phyloP scores from a whole-genome alignment of 164 flowering plant species.

The Aristolochia contorta region DNA sequence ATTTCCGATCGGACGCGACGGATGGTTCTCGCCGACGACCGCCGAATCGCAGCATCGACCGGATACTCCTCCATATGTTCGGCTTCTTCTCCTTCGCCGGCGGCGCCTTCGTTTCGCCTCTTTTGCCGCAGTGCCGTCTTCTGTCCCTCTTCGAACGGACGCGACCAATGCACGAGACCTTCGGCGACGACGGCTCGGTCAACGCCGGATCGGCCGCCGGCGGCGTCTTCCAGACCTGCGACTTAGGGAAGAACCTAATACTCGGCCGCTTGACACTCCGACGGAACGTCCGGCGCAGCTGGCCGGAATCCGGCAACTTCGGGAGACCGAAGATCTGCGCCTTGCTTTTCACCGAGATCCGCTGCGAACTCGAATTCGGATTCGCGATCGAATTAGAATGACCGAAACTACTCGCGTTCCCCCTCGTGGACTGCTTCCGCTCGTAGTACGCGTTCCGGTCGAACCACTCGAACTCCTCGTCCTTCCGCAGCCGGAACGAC shows the following conservation, averaged over 20 bases:
- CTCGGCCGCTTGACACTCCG: slow-evolving; percentile 8
- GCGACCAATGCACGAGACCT: slow-evolving; percentile 31
- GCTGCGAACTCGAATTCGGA: slow-evolving; percentile 10
- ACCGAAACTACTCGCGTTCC: neutral
- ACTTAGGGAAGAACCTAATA: slow-evolving; percentile 13
- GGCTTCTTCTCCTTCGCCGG: neutral
- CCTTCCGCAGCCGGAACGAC: slow-evolving; percentile 66
- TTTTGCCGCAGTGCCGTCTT: slow-evolving; percentile 1
- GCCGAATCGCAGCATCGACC: neutral
- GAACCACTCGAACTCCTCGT: slow-evolving; percentile 71
- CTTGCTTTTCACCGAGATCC: slow-evolving; percentile 8
- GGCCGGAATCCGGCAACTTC: slow-evolving; percentile 12
- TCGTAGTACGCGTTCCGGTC: slow-evolving; percentile 54
- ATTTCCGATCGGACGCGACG: neutral
- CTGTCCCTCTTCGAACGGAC: slow-evolving; percentile 11
- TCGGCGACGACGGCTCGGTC: slow-evolving; percentile 29
- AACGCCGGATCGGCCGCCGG: slow-evolving; percentile 5
- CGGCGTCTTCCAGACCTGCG: slow-evolving; percentile 13
- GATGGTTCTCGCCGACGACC: too few relatives aligned
- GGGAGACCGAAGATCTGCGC: slow-evolving; percentile 20
- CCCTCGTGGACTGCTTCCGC: slow-evolving; percentile 23
- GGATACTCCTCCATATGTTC: neutral
- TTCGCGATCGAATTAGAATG: slow-evolving; percentile 7
- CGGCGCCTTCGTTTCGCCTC: neutral
- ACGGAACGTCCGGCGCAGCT: slow-evolving; percentile 2